Evolutionary conservation across 768 basidiomycete species (phyloP).

Genomic region (Mycena albidolilacea): DNA sequence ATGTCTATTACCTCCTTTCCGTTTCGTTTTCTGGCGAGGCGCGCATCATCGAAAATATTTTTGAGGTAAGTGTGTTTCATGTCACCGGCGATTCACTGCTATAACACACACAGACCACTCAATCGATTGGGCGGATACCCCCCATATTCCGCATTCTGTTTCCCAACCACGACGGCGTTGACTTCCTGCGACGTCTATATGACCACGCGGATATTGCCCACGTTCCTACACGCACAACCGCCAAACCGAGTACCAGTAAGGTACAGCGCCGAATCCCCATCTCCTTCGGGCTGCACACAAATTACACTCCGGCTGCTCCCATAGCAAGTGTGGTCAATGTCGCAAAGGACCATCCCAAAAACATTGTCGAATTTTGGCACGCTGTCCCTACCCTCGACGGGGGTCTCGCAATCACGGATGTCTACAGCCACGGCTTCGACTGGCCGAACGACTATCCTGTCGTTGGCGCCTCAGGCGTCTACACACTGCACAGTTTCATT

Average conservation of each 20-base stretch:
- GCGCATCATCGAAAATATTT: neutral
- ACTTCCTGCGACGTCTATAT: neutral
- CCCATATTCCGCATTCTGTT: neutral
- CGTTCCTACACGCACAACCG: neutral
- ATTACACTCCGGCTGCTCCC: neutral
- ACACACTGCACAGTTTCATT: neutral
- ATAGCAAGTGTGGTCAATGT: neutral
- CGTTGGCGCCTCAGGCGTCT: neutral
- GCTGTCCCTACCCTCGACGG: neutral
- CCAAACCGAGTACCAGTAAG: neutral
- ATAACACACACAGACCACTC: neutral
- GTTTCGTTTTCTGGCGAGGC: neutral
- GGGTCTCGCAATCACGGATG: neutral
- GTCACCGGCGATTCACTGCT: neutral
- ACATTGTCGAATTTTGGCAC: slow-evolving; percentile 1
- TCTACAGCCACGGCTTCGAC: neutral
- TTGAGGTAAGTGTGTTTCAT: neutral
- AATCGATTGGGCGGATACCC: neutral
- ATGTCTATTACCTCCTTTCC: neutral
- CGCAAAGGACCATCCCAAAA: too few relatives aligned
- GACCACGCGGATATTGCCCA: neutral
- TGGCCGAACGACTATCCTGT: too few relatives aligned
- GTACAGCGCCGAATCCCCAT: neutral
- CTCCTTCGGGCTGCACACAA: neutral
- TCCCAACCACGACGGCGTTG: neutral